These are phyloP conservation scores for Tricholoma matsutake DNA, from an alignment of 768 basidiomycete species.

Conservation along the genomic window DNA sequence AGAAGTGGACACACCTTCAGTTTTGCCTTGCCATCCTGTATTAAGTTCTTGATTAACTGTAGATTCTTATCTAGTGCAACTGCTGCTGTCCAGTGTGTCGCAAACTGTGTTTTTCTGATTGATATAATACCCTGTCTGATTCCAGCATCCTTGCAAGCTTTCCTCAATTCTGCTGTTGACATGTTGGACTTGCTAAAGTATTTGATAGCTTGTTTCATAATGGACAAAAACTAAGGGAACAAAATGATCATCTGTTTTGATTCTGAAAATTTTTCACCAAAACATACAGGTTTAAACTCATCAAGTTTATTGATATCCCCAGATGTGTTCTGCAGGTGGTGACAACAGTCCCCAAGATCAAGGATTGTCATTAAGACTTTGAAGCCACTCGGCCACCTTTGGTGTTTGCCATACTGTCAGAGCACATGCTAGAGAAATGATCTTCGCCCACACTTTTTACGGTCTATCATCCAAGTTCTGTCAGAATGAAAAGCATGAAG, in stretches of 20 bases:
- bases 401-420: background rate
- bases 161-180: conserved; percentile 10
- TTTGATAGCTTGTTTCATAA: background rate
- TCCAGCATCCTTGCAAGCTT: conserved; percentile 8
- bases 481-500: background rate
- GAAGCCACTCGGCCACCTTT: background rate
- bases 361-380: background rate
- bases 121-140: conserved; percentile 17
- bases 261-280: too few species aligned
- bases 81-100: conserved; percentile 5
- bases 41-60: background rate
- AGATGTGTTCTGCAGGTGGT: background rate
- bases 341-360: background rate
- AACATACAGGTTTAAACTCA: background rate
- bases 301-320: background rate
- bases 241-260: background rate
- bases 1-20: background rate
- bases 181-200: background rate
- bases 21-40: background rate
- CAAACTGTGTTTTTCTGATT: conserved; percentile 25
- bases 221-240: background rate
- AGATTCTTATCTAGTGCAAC: conserved; percentile 14
- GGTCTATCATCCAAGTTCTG: background rate
- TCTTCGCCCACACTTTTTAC: background rate
- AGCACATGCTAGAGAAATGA: background rate